Base-by-base conservation (phyloP, 2,329 filamentous ascomycete genomes). In the Trichophyton mentagrophytes region DNA sequence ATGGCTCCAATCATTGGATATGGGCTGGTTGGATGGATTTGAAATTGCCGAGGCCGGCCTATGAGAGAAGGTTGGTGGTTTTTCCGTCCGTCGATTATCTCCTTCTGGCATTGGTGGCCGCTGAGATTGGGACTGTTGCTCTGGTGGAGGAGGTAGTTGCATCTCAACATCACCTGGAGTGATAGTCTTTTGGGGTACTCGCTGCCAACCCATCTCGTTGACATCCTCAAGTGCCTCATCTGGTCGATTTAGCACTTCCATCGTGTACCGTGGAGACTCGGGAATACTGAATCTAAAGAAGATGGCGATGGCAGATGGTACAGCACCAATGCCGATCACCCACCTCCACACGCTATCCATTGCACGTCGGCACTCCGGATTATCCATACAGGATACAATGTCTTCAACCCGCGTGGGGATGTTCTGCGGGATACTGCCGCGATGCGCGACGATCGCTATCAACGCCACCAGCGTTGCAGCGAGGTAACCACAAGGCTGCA, bases 401-500 rank as follows among this genome's bases (percentile, higher is more conserved):
- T 59, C 44, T 30, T 51, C 42, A 15, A 51, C 25, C n/a, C 25
- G 17, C 7, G 13, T 36, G 36, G 42, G 58, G 2, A 20, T 51
- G 20, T 6, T 36, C 1, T 60, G 58, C 6, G 58, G 46, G 13
- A 60, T 36, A 17, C 58, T 53, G 27, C 33, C 58, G 15, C 47
- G 30, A 40, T 60, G 57, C 13, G 22, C 57, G 25, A 57, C 36
- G 1, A 33, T 57, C 13, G 49, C 8, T n/a, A 33, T n/a, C 33
- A 46, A 51, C 47, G 40, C 86, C 65, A 93, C 79, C 27, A 92
- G 82, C 51, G 87, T 87, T 57, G 86, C 88, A 25, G 78, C 79
- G 60, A 92, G 84, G 73, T 93, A 89, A 17, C 89, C 89, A 58
- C 93, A 81, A 65, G 89, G 89, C 72, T 95, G 89, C 87, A 91